These are phyloP conservation scores for Aspergillus vadensis DNA, from an alignment of 2,329 filamentous ascomycete species.

Conservation along the genomic window DNA sequence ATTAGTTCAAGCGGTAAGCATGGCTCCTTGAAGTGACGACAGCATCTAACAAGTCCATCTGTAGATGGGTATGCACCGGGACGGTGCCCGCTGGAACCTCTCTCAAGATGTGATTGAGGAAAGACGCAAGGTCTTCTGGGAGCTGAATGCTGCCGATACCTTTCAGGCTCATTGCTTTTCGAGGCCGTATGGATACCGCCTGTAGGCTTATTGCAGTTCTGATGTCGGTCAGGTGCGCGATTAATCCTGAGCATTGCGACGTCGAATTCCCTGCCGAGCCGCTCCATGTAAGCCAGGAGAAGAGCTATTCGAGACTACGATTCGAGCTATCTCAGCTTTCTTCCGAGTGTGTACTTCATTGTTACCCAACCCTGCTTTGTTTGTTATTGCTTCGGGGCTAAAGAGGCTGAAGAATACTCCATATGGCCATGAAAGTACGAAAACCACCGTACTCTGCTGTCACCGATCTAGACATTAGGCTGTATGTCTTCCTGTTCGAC, in stretches of 20 bases:
- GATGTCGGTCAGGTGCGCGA: not conserved
- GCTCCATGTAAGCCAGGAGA: not conserved
- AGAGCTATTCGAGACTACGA: conserved; percentile 1
- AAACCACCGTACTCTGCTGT: conserved; percentile 6
- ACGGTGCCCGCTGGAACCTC: conserved; percentile 4
- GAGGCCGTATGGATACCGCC: not conserved
- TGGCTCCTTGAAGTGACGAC: not conserved
- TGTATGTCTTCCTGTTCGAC: not conserved
- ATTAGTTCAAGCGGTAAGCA: conserved; percentile 8
- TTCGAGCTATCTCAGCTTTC: conserved; percentile 6
- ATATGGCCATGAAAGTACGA: conserved; percentile 5
- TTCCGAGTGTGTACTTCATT: conserved; percentile 1
- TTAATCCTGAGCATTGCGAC: conserved; percentile 7
- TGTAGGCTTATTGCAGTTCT: not conserved
- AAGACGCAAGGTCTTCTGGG: conserved; percentile 9
- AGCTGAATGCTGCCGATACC: conserved; percentile 1
- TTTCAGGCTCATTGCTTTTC: conserved; percentile 7
- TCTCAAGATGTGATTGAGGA: conserved; percentile 1
- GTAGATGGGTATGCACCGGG: conserved; percentile 7
- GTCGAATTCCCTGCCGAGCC: conserved; percentile 5
- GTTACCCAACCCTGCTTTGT: too few relatives aligned
- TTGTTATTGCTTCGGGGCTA: not conserved
- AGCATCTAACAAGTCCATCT: not conserved
- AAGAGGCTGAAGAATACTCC: not conserved
- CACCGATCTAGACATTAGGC: not conserved